phyloP scores from a whole-genome alignment of 2,329 filamentous ascomycete species.

The Aspergillus sp. region DNA sequence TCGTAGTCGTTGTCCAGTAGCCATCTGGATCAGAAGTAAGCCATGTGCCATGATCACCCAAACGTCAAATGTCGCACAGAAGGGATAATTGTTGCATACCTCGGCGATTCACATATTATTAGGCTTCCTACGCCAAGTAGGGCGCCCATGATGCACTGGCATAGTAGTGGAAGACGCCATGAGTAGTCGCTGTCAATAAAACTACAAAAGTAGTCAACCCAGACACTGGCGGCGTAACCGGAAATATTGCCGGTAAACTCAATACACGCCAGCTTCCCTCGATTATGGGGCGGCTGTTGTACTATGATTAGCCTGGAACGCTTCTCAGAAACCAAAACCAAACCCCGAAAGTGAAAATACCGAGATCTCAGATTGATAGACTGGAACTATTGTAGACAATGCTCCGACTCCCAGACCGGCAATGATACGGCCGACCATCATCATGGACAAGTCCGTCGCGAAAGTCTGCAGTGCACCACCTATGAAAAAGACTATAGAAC shows the following conservation, averaged over 20 bases:
- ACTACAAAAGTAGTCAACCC: slow-evolving; percentile 97
- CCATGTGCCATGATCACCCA: background rate
- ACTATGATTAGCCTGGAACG: slow-evolving; percentile 16
- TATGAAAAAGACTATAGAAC: slow-evolving; percentile 80
- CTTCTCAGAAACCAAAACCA: background rate
- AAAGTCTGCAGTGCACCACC: slow-evolving; percentile 85
- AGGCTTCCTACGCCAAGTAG: slow-evolving; percentile 82
- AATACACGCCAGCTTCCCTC: slow-evolving; percentile 93
- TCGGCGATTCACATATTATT: slow-evolving; percentile 92
- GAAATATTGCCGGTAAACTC: slow-evolving; percentile 97
- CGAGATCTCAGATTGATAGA: slow-evolving; percentile 94
- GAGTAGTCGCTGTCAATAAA: slow-evolving; percentile 82
- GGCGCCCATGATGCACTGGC: slow-evolving; percentile 93
- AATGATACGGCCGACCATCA: slow-evolving; percentile 78
- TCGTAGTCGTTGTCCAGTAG: slow-evolving; percentile 96
- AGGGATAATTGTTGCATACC: slow-evolving; percentile 52
- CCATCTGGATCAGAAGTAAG: slow-evolving; percentile 62
- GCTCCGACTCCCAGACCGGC: slow-evolving; percentile 85
- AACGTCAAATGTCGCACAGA: slow-evolving; percentile 21
- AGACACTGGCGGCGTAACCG: slow-evolving; percentile 93
- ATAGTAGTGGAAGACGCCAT: slow-evolving; percentile 84
- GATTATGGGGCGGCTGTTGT: slow-evolving; percentile 75
- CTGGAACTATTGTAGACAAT: slow-evolving; percentile 85
- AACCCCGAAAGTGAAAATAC: slow-evolving; percentile 19
- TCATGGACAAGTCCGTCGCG: slow-evolving; percentile 81